Base-by-base conservation (phyloP, 139 green algal genomes). In the Edaphochlamys debaryana region DNA sequence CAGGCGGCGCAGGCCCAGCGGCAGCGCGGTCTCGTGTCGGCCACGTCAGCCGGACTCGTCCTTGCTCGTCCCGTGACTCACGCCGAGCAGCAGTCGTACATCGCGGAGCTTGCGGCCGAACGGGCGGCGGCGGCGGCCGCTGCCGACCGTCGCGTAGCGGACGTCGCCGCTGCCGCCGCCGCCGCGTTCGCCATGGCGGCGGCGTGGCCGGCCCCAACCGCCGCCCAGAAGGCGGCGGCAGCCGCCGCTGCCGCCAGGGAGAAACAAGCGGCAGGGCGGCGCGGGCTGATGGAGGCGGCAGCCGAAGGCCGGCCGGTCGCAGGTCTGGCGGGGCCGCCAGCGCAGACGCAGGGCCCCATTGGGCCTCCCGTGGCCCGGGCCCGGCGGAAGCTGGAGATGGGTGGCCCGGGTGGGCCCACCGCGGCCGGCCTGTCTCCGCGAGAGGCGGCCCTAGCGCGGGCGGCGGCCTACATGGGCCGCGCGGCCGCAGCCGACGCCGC, bases 381-480 rank as follows among this genome's bases (percentile, higher is more conserved):
- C 2, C 56, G 73, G 11, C 23, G 56, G 58, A 36, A 29, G 54
- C 73, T 80, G 73, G 56, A 69, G 37, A 20, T 48, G 73, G 23
- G 32, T 2, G 56, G 4, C 34, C 73, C 73, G 2, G 73, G 73
- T 1, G 56, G 56, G 0, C 73, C 73, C 23, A 52, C 56, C 30
- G 30, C 29, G 3, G 73, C 8, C 30, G 73, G 56, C 3, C 30
- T 80, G 19, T 80, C 73, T 3, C 56, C 73, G 27, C 73, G 73
- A 2, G 73, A 80, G 56, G 73, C 73, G 13, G 73, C 73, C 30
- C 58, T 80, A 5, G 73, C 73, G 27, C 37, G 73, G 0, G 73
- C 73, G 19, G 73, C 73, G 0, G 73, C 73, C 0, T 80, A 70
- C 58, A 80, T 80, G 73, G 37, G 54, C 6, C 54, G 73, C 27